A percentile compares a stretch with the other conserved stretches of the same genome.
Conservation (phyloP, 192 early-diverging fungal species). For the Entomortierella beljakovae region DNA sequence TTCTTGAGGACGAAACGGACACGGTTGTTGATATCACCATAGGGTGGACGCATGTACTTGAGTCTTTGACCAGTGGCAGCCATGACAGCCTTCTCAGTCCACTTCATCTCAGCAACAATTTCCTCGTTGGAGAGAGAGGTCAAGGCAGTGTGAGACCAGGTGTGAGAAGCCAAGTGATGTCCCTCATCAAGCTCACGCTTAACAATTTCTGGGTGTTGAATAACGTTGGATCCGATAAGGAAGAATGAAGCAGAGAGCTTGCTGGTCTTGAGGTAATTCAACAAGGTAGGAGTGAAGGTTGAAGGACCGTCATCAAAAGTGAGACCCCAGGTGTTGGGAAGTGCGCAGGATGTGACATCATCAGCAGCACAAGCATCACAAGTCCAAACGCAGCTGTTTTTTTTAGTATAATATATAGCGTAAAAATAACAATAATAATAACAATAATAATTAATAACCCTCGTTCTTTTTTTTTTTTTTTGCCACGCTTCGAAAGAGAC, state of each 20-base stretch:
- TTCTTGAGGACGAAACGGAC: slow-evolving; percentile 73
- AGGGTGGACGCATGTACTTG: slow-evolving; percentile 73
- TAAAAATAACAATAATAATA: not conserved
- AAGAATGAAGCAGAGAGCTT: slow-evolving; percentile 66
- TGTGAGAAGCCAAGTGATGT: slow-evolving; percentile 72
- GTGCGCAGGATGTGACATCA: slow-evolving; percentile 59
- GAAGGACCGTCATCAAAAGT: slow-evolving; percentile 70
- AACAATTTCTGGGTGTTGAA: slow-evolving; percentile 57
- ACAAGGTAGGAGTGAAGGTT: slow-evolving; percentile 52
- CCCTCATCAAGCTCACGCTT: slow-evolving; percentile 56
- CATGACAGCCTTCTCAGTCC: slow-evolving; percentile 71
- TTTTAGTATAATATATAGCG: not conserved
- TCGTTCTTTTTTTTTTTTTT: too few relatives aligned
- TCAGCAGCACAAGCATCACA: slow-evolving; percentile 55
- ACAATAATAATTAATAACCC: not conserved
- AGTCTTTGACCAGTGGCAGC: slow-evolving; percentile 64
- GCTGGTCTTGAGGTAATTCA: slow-evolving; percentile 57
- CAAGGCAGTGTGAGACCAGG: slow-evolving; percentile 72
- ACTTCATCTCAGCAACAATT: slow-evolving; percentile 74
- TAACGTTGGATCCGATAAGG: slow-evolving; percentile 63
- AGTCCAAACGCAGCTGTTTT: slow-evolving; percentile 56
- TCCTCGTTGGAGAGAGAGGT: slow-evolving; percentile 58
- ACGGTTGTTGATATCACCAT: slow-evolving; percentile 80
- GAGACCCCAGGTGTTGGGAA: slow-evolving; percentile 63
- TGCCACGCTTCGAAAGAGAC: not conserved